Conservation (phyloP, 331 rosid species). For the Malus hybrid region DNA sequence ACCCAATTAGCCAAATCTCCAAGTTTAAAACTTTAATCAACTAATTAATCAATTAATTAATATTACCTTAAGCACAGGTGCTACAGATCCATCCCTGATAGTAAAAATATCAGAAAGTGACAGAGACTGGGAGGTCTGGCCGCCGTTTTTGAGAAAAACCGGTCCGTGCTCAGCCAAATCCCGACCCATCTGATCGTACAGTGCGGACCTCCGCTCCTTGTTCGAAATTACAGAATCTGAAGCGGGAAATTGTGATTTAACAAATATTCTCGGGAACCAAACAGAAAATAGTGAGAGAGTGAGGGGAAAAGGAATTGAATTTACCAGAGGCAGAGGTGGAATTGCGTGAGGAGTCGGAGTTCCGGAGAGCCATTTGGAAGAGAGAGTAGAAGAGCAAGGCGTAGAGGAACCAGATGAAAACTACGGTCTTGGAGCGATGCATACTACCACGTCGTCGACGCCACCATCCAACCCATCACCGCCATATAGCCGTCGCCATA, state of each 20-base stretch:
- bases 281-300: not conserved
- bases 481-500: not conserved
- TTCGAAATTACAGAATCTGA: constrained; percentile 32
- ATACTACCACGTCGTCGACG: constrained; percentile 24
- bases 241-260: not conserved
- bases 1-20: not conserved
- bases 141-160: constrained; percentile 58
- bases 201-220: constrained; percentile 46
- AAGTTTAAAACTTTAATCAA: not conserved
- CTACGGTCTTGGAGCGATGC: constrained; percentile 31
- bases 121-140: constrained; percentile 85
- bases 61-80: constrained; percentile 67
- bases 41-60: not conserved
- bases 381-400: constrained; percentile 41
- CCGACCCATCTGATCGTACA: constrained; percentile 72
- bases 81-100: constrained; percentile 62
- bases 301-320: not conserved
- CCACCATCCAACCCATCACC: constrained; percentile 11
- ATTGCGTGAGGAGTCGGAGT: constrained; percentile 15
- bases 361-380: constrained; percentile 50
- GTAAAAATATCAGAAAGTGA: constrained; percentile 81
- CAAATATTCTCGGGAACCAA: not conserved
- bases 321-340: constrained; percentile 25
- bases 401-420: constrained; percentile 57
- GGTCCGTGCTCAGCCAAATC: constrained; percentile 87